phyloP scores from a whole-genome alignment of 2,329 filamentous ascomycete species.

The Trichoderma arundinaceum region DNA sequence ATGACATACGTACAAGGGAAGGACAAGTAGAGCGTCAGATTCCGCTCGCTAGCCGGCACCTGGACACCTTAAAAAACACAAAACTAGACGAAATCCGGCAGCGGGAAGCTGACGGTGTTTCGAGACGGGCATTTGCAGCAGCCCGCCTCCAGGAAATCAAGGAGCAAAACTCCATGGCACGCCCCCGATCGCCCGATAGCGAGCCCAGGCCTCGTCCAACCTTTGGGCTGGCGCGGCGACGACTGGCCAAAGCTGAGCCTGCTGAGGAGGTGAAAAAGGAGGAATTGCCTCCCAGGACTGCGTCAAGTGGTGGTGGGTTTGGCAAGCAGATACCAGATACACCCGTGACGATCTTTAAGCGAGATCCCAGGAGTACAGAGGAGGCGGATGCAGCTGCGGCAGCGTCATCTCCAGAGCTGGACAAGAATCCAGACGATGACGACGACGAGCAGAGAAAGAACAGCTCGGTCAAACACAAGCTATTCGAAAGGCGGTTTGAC shows the following conservation, averaged over 20 bases:
- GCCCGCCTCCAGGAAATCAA: constrained; percentile 60
- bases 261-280: constrained; percentile 7
- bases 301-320: constrained; percentile 35
- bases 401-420: background rate
- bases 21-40: constrained; percentile 42
- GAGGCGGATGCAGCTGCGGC: background rate
- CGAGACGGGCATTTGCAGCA: constrained; percentile 55
- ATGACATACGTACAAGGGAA: constrained; percentile 48
- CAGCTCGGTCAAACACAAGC: background rate
- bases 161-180: constrained; percentile 54
- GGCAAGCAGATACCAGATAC: constrained; percentile 48
- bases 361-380: constrained; percentile 31
- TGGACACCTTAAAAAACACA: constrained; percentile 47
- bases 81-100: constrained; percentile 57
- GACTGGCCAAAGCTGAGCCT: constrained; percentile 5
- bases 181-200: constrained; percentile 51
- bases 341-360: constrained; percentile 50
- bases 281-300: constrained; percentile 36
- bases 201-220: constrained; percentile 40
- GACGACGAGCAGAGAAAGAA: background rate
- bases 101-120: constrained; percentile 51
- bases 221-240: constrained; percentile 16
- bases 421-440: constrained; percentile 24
- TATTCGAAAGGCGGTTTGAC: constrained; percentile 42
- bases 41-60: constrained; percentile 41